These are phyloP conservation scores for Zygosaccharomyces kombuchaensis DNA, from an alignment of 805 yeast species.

Conservation along the genomic window DNA sequence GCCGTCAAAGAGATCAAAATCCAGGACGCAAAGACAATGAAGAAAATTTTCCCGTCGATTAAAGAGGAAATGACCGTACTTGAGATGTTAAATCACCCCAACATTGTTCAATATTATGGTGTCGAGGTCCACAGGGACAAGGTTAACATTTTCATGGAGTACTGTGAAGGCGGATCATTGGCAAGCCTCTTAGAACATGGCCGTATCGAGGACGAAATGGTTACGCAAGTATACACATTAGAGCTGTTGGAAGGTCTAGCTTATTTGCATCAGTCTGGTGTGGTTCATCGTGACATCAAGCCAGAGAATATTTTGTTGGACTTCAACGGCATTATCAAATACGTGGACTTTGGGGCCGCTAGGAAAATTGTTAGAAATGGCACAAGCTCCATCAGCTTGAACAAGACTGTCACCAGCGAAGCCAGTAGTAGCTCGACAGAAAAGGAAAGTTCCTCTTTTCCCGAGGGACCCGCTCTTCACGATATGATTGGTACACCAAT, in stretches of 20 bases:
- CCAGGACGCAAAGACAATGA: constrained; percentile 81
- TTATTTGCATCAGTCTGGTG: constrained; percentile 87
- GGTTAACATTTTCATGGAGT: constrained; percentile 95
- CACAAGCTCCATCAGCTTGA: constrained; percentile 35
- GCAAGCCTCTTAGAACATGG: constrained; percentile 86
- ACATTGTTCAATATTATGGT: constrained; percentile 93
- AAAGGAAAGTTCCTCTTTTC: constrained; percentile 36
- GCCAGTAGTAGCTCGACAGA: constrained; percentile 9
- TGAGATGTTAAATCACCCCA: constrained; percentile 93
- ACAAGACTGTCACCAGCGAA: constrained; percentile 8
- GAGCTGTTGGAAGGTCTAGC: constrained; percentile 96
- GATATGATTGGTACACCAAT: constrained; percentile 85
- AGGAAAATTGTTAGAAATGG: constrained; percentile 68
- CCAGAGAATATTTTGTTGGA: constrained; percentile 91
- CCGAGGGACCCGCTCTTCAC: constrained; percentile 18
- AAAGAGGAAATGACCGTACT: constrained; percentile 95
- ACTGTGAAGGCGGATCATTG: constrained; percentile 92
- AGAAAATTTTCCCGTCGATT: constrained; percentile 79
- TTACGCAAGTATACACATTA: constrained; percentile 81
- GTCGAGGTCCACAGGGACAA: constrained; percentile 96
- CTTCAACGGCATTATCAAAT: constrained; percentile 88
- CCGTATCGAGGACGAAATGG: constrained; percentile 90
- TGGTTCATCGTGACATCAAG: constrained; percentile 94
- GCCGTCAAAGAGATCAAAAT: constrained; percentile 94
- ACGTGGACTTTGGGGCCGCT: constrained; percentile 97